A percentile compares a stretch with the other conserved stretches of the same genome.
phyloP scores from a whole-genome alignment of 305 asterid species.

The Solanum aculeatissimum region DNA sequence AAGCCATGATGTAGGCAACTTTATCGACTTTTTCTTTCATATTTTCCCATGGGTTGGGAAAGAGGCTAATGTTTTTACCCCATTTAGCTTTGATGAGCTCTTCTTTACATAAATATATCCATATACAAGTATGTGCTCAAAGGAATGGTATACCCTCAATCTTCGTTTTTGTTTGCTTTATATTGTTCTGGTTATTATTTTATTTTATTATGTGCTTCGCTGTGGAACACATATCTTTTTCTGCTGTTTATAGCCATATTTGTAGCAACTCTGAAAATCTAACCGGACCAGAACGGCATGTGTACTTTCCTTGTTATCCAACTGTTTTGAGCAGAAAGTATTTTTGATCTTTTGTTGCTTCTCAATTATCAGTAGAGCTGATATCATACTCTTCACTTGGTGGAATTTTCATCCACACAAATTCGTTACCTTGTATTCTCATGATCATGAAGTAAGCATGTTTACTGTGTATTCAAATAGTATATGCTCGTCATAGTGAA shows the following conservation, averaged over 20 bases:
- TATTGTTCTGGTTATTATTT: background rate
- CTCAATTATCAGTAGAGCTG: background rate
- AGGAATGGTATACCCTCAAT: background rate
- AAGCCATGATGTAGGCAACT: background rate
- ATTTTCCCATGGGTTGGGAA: background rate
- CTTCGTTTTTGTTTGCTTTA: background rate
- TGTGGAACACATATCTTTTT: background rate
- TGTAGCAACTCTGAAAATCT: background rate
- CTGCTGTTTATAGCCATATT: background rate
- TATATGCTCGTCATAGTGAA: background rate
- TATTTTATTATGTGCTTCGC: background rate
- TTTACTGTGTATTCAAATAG: background rate
- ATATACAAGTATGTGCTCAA: background rate
- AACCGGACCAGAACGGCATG: background rate
- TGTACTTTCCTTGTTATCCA: background rate
- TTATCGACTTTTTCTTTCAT: background rate
- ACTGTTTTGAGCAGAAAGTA: background rate
- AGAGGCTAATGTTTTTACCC: background rate
- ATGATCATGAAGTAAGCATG: background rate
- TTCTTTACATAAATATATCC: background rate
- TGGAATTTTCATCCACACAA: background rate
- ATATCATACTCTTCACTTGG: background rate
- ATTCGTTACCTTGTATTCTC: background rate
- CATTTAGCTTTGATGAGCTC: background rate
- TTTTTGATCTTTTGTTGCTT: background rate